Conservation (phyloP, 768 basidiomycete genomes). For the Termitomyces sp. region DNA sequence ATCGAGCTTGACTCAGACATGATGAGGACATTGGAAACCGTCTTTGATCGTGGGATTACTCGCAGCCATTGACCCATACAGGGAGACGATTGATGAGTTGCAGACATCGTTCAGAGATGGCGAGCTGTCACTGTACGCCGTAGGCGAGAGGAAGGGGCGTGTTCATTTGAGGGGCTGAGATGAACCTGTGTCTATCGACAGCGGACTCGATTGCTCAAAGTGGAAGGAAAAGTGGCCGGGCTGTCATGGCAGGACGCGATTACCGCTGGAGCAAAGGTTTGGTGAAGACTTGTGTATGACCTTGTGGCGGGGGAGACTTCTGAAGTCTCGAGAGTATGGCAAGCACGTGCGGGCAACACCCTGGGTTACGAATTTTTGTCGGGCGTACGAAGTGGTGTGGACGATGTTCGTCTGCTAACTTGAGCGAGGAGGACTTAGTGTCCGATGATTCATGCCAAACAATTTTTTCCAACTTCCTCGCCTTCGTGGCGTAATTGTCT, state of each 20-base stretch:
- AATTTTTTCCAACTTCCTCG: constrained; percentile 19
- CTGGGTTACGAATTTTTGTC: constrained; percentile 12
- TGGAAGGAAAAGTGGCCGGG: constrained; percentile 24
- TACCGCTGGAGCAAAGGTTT: constrained; percentile 32
- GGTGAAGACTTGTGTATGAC: constrained; percentile 30
- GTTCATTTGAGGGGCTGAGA: constrained; percentile 1
- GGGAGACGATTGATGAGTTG: constrained; percentile 23
- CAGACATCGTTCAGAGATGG: constrained; percentile 17
- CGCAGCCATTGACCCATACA: constrained; percentile 29
- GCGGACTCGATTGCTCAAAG: constrained; percentile 7
- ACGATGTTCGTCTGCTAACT: constrained; percentile 5
- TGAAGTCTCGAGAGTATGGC: constrained; percentile 38
- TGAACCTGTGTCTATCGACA: constrained; percentile 7
- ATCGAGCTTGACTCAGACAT: constrained; percentile 16
- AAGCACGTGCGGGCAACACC: constrained; percentile 6
- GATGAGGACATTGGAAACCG: constrained; percentile 17
- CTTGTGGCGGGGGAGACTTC: constrained; percentile 36
- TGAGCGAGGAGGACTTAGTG: constrained; percentile 13
- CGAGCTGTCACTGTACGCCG: constrained; percentile 29
- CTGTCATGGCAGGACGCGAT: constrained; percentile 29
- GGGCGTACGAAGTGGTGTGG: constrained; percentile 8
- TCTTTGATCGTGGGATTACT: constrained; percentile 10
- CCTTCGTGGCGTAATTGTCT: constrained; percentile 18
- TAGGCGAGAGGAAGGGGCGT: constrained; percentile 19
- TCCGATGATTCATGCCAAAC: constrained; percentile 20